These are phyloP conservation scores for Rhazya stricta DNA, from an alignment of 257 asterid genomes.

Conservation along the genomic window DNA sequence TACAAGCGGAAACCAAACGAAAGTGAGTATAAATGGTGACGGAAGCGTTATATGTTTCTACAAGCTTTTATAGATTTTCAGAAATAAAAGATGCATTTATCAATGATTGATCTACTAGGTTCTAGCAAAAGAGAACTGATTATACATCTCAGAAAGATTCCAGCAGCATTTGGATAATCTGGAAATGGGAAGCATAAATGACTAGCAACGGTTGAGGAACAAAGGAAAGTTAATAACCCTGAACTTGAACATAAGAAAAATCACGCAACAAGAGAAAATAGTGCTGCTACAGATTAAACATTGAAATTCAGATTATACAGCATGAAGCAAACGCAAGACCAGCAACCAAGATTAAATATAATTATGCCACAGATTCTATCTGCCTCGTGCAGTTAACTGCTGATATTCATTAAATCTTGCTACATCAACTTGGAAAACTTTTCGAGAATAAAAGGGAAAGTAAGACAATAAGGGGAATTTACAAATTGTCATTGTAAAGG, in stretches of 20 bases:
- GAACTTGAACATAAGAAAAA: background rate
- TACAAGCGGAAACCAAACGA: constrained; percentile 9
- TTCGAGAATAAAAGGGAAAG: background rate
- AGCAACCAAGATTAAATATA: background rate
- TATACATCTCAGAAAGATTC: background rate
- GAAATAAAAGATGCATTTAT: background rate
- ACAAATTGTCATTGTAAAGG: background rate
- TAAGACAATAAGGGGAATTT: background rate
- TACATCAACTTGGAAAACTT: background rate
- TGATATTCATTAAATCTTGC: background rate
- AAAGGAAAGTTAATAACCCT: background rate
- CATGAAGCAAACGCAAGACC: background rate
- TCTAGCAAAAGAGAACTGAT: background rate
- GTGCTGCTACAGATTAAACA: background rate
- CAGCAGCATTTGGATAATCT: background rate
- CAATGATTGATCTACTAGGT: background rate
- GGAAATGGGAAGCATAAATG: background rate
- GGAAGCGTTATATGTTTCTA: background rate
- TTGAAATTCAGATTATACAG: background rate
- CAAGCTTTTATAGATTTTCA: background rate
- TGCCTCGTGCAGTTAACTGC: background rate
- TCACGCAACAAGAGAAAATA: background rate
- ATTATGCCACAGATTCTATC: background rate
- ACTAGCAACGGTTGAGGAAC: background rate
- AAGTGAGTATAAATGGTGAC: background rate